Percentiles rank a stretch among this genome's conserved stretches.
Conservation (phyloP, 2,329 filamentous ascomycete genomes). For the Penicillium paneum region DNA sequence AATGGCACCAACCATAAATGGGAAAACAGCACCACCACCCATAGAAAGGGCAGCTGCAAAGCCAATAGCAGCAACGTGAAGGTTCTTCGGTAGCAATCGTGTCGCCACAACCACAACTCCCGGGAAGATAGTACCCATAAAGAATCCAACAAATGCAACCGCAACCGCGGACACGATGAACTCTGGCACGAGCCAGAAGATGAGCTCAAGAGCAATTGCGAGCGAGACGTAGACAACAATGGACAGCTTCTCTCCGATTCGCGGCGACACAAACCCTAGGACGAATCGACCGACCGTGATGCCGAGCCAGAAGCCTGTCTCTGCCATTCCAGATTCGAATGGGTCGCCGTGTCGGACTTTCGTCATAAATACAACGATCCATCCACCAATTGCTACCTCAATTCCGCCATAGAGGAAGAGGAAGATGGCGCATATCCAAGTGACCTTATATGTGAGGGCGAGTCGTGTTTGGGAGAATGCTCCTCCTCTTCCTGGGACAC, state of each 20-base stretch:
- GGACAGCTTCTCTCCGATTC: conserved; percentile 53
- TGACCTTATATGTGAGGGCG: conserved; percentile 54
- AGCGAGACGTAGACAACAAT: conserved; percentile 60
- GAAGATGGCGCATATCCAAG: conserved; percentile 70
- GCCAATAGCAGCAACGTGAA: conserved; percentile 72
- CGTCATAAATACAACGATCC: conserved; percentile 77
- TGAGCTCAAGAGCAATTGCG: conserved; percentile 61
- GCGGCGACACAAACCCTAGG: conserved; percentile 39
- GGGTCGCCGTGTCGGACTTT: conserved; percentile 60
- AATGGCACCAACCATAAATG: conserved; percentile 41
- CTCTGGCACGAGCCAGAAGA: conserved; percentile 76
- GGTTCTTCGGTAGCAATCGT: conserved; percentile 65
- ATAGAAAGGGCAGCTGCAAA: conserved; percentile 74
- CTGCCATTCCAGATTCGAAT: conserved; percentile 67
- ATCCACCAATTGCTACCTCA: conserved; percentile 47
- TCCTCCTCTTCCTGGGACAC: conserved; percentile 3
- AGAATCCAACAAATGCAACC: conserved; percentile 69
- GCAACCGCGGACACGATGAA: conserved; percentile 70
- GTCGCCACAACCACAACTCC: conserved; percentile 68
- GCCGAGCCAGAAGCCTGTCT: conserved; percentile 76
- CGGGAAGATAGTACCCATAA: conserved; percentile 73
- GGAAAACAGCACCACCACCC: conserved; percentile 55
- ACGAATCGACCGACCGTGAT: conserved; percentile 68
- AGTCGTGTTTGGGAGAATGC: conserved; percentile 21
- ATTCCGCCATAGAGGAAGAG: conserved; percentile 48